Evolutionary conservation across 1,284 basidiomycete species (phyloP).

Genomic region (Anthracocystis walkeri): DNA sequence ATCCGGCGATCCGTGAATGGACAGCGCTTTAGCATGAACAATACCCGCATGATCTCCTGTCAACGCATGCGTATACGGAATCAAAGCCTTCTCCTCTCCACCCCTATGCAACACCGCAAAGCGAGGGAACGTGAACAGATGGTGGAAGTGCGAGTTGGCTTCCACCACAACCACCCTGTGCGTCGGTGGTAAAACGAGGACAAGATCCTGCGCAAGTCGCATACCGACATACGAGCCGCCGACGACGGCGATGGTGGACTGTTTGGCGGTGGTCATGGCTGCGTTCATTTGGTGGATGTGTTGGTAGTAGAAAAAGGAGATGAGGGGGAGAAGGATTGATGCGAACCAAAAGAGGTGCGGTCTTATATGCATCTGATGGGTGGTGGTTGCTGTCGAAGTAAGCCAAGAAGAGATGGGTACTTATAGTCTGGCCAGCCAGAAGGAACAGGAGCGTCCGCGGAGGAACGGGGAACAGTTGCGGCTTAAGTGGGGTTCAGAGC

Average conservation of each 20-base stretch:
- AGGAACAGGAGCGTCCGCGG: neutral
- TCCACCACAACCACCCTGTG: slow-evolving; percentile 72
- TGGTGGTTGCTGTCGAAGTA: neutral
- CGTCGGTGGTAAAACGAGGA: slow-evolving; percentile 67
- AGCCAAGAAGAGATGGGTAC: neutral
- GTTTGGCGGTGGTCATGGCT: slow-evolving; percentile 9
- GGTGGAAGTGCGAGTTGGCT: slow-evolving; percentile 72
- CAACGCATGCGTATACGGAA: slow-evolving; percentile 75
- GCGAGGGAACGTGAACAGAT: slow-evolving; percentile 74
- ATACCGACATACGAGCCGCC: slow-evolving; percentile 49
- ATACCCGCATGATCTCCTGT: slow-evolving; percentile 4
- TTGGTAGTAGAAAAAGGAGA: neutral
- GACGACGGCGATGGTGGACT: slow-evolving; percentile 38
- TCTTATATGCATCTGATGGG: slow-evolving; percentile 1
- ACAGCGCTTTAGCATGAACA: slow-evolving; percentile 36
- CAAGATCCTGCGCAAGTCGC: slow-evolving; percentile 67
- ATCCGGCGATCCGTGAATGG: slow-evolving; percentile 1
- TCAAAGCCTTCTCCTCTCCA: slow-evolving; percentile 74
- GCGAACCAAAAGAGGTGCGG: neutral
- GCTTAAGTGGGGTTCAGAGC: neutral
- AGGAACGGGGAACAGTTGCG: no score
- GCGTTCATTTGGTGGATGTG: slow-evolving; percentile 10
- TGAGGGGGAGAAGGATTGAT: neutral
- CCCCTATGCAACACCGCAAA: slow-evolving; percentile 71
- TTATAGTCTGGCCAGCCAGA: neutral